phyloP scores from a whole-genome alignment of 2,329 filamentous ascomycete genomes.

The Ophiostoma sp. region DNA sequence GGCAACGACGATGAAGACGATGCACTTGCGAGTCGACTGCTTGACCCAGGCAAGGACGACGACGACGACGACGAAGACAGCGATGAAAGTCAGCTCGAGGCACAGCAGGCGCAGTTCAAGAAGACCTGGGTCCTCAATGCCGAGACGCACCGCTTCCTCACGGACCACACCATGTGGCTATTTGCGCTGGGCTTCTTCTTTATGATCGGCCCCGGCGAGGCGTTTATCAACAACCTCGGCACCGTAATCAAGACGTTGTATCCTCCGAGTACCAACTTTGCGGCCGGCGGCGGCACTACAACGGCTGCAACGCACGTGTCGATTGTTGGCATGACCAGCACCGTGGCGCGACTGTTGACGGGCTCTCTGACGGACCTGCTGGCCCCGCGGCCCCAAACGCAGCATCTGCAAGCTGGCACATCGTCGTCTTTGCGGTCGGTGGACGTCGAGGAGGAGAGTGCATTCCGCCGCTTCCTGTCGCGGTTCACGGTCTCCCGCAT shows the following conservation, averaged over 20 bases:
- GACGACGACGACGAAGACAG: constrained; percentile 21
- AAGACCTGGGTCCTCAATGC: constrained; percentile 94
- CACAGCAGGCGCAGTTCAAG: constrained; percentile 47
- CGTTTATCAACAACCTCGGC: constrained; percentile 96
- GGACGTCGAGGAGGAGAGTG: constrained; percentile 2
- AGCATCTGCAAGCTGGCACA: constrained; percentile 52
- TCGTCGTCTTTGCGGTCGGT: constrained; percentile 26
- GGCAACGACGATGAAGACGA: constrained; percentile 24
- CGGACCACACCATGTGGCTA: constrained; percentile 93
- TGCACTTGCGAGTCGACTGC: constrained; percentile 19
- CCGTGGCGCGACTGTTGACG: constrained; percentile 83
- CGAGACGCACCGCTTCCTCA: constrained; percentile 81
- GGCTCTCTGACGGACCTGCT: constrained; percentile 87
- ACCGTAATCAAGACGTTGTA: constrained; percentile 88
- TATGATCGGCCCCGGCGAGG: constrained; percentile 91
- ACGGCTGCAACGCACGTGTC: constrained; percentile 86
- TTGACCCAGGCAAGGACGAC: constrained; percentile 30
- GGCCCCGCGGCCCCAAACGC: constrained; percentile 65
- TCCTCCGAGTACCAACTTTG: constrained; percentile 43
- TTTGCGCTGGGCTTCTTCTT: constrained; percentile 89
- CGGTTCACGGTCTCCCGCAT: constrained; percentile 72
- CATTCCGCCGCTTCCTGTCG: not conserved
- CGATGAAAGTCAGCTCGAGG: constrained; percentile 39
- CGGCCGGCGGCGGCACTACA: constrained; percentile 42
- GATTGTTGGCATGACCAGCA: constrained; percentile 87